Evolutionary conservation across 768 basidiomycete genomes (phyloP), one percentile per base, ranked within the genome.

Genomic region (Termitomyces bulborhizus): DNA sequence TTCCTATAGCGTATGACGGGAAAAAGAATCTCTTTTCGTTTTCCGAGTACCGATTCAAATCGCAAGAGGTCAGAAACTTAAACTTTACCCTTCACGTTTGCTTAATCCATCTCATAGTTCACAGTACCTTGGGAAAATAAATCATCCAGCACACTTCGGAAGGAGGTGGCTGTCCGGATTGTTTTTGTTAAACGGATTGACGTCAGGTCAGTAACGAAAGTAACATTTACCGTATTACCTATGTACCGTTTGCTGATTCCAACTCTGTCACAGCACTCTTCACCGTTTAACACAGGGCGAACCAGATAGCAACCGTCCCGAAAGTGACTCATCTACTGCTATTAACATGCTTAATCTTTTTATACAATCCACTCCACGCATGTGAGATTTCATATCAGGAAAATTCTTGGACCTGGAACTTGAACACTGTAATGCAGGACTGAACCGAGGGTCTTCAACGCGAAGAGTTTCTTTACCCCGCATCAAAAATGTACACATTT

Each of bases 281-380:
- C 46, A 53, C 6, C 55, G 46, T 15, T 46, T 65, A 18, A 57
- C 48, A n/a, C 51, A 57, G 27, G 63, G 62, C 21, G 57, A 54
- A 8, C 44, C 56, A 7, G 39, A 41, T 1, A 57, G 56, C 21
- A 45, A 60, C 32, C 55, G 56, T 7, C 57, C 59, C 11, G 62
- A 63, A 24, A 62, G 60, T 13, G 62, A 65, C 31, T 57, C 62
- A 1, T 56, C 59, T 6, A 60, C 57, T 3, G 63, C 67, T 6
- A 37, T 72, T 21, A 71, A 68, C 40, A 67, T 73, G 66, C 54
- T 73, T 3, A 71, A 73, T 45, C 57, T 71, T 3, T 73, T 68
- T 37, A 58, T 73, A 21, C 71, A 69, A 53, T 66, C 69, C 1
- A 48, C 65, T 4, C 71, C 71, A 0, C 64, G 62, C 55, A 62